Evolutionary conservation across 1,284 basidiomycete genomes (phyloP).

Genomic region (Xanthoconium separans): DNA sequence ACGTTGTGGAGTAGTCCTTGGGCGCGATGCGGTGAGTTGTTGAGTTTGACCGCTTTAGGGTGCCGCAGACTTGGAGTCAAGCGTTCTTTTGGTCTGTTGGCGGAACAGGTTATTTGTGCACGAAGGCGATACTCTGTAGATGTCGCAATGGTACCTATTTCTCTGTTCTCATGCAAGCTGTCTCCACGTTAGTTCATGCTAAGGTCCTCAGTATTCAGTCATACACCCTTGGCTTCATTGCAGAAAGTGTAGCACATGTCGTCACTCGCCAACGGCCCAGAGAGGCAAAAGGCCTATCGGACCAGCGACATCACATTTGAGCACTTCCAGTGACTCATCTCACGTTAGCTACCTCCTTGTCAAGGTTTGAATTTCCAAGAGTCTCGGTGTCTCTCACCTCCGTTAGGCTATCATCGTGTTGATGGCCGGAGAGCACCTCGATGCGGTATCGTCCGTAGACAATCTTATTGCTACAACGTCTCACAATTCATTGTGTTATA

Average conservation of each 20-base stretch:
- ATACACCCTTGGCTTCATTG: neutral
- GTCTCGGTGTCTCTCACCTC: neutral
- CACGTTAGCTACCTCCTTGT: neutral
- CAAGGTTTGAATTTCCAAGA: neutral
- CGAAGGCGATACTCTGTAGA: too few relatives aligned
- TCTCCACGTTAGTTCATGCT: too few relatives aligned
- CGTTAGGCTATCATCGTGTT: neutral
- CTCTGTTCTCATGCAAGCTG: too few relatives aligned
- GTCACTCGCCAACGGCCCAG: too few relatives aligned
- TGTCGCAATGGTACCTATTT: too few relatives aligned
- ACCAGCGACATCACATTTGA: neutral
- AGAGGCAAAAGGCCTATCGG: neutral
- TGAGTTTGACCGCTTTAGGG: too few relatives aligned
- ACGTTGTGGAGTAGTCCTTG: slow-evolving; percentile 41
- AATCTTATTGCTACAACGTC: neutral
- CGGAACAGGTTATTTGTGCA: too few relatives aligned
- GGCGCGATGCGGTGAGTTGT: slow-evolving; percentile 42
- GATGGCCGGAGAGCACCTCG: neutral
- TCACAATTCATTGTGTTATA: neutral
- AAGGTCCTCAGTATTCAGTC: neutral
- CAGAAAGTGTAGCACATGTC: neutral
- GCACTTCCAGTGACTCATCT: neutral
- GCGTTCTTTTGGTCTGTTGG: too few relatives aligned
- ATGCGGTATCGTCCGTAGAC: neutral
- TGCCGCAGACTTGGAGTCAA: too few relatives aligned